Evolutionary conservation across 192 early-diverging fungal species (phyloP), one percentile per base, ranked within the genome.

Genomic region (Coemansia sp.): DNA sequence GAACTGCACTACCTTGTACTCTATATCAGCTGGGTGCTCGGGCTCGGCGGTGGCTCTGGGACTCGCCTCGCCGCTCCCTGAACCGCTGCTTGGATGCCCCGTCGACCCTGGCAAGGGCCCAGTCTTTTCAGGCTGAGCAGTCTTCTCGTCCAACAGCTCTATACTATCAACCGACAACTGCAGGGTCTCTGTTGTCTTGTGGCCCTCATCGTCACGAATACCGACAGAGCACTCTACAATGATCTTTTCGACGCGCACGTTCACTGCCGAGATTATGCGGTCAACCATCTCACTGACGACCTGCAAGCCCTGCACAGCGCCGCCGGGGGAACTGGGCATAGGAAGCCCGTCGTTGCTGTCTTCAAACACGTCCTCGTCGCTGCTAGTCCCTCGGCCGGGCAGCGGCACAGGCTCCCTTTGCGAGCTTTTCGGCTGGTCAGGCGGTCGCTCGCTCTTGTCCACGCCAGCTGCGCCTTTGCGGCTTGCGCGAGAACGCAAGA

Each of bases 201-300:
- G 47, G n/a, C 47, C 33, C 27, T 28, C 17, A 9, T 71, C 37
- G 21, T 71, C 56, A 12, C 61, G 20, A 5, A 64, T 47, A 41
- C 53, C 39, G 9, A 52, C 48, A 7, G 44, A 23, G 25, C 54
- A 64, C 47, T 67, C 64, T 2, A 75, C 51, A 14, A 39, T 51
- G 43, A 69, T 40, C 12, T 54, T 60, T 30, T 51, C 74, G 38
- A 85, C 76, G 3, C 80, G 76, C 13, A 94, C 69, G 45, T 86
- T 88, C 29, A 90, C 80, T 43, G 80, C 80, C 12, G 88, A 89
- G 47, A 91, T 75, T 32, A 94, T 86, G 36, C 86, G 84, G 38
- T 92, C 89, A 42, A 94, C 90, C 38, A 92, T 64, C 39, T 80
- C 79, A 11, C 86, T 85, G 25, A 92, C 62, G 6, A 88, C 81